phyloP scores from a whole-genome alignment of 768 basidiomycete species.

The Tricholoma bakamatsutake region DNA sequence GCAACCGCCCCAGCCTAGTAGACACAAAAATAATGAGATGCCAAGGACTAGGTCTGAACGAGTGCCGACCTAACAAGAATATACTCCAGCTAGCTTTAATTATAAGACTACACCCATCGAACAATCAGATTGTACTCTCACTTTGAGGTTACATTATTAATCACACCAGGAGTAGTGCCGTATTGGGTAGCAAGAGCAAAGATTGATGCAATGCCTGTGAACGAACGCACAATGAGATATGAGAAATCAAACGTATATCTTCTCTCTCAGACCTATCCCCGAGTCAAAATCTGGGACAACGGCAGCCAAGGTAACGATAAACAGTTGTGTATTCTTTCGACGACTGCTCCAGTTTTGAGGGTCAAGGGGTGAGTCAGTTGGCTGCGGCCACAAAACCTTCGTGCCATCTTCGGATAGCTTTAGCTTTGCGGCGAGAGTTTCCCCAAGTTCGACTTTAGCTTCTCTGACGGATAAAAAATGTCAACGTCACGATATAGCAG shows the following conservation, averaged over 20 bases:
- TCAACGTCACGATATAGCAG: background rate
- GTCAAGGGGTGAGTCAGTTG: slow-evolving; percentile 29
- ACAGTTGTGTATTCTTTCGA: slow-evolving; percentile 42
- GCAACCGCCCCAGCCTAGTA: slow-evolving; percentile 40
- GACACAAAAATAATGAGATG: background rate
- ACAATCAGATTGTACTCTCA: slow-evolving; percentile 8
- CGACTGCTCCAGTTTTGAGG: slow-evolving; percentile 42
- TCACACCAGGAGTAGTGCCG: slow-evolving; percentile 41
- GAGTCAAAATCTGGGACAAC: slow-evolving; percentile 60
- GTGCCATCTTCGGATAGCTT: slow-evolving; percentile 47
- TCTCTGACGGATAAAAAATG: slow-evolving; percentile 28
- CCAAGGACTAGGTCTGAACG: background rate
- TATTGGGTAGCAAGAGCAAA: slow-evolving; percentile 51
- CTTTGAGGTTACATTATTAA: slow-evolving; percentile 54
- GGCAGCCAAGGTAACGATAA: slow-evolving; percentile 50
- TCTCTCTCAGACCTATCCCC: slow-evolving; percentile 34
- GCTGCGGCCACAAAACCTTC: slow-evolving; percentile 59
- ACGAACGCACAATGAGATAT: background rate
- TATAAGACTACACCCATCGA: slow-evolving; percentile 1
- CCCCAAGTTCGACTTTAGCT: slow-evolving; percentile 51
- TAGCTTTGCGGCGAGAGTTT: slow-evolving; percentile 39
- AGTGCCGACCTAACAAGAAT: slow-evolving; percentile 37
- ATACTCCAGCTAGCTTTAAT: slow-evolving; percentile 43
- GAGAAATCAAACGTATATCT: background rate
- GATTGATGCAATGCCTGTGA: slow-evolving; percentile 45